Conservation (phyloP, 768 basidiomycete species). For the Mycena crocata region DNA sequence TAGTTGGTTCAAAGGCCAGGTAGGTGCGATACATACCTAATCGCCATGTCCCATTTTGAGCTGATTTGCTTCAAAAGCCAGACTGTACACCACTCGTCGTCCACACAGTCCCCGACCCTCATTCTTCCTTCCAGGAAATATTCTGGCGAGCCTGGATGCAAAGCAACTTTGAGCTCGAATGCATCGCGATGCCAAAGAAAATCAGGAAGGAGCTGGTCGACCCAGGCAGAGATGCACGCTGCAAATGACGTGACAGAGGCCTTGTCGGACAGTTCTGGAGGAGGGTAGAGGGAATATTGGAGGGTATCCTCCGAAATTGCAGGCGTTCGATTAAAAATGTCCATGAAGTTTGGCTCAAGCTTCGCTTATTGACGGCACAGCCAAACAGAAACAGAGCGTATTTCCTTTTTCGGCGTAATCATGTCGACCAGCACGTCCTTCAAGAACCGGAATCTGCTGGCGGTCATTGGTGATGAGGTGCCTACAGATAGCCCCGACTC, state of each 20-base stretch:
- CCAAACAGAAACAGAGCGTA: conserved; percentile 6
- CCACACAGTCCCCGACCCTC: conserved; percentile 95
- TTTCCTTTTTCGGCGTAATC: conserved; percentile 32
- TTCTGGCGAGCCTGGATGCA: conserved; percentile 56
- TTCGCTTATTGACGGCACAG: conserved; percentile 22
- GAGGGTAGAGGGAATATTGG: conserved; percentile 79
- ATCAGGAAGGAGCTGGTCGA: conserved; percentile 63
- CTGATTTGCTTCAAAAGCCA: conserved; percentile 89
- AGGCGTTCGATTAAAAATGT: conserved; percentile 81
- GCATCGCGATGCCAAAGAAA: conserved; percentile 89
- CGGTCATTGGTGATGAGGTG: conserved; percentile 98
- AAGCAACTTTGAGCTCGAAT: conserved; percentile 79
- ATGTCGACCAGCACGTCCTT: conserved; percentile 68
- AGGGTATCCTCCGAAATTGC: conserved; percentile 90
- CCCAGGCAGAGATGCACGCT: conserved; percentile 70
- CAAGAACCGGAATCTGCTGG: conserved; percentile 89
- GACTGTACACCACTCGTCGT: conserved; percentile 97
- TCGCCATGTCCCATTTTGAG: conserved; percentile 80
- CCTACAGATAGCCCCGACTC: conserved; percentile 22
- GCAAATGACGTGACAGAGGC: conserved; percentile 73
- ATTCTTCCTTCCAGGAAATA: conserved; percentile 84
- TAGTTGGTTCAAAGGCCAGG: conserved; percentile 8
- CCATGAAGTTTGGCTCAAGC: conserved; percentile 50
- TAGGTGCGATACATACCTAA: conserved; percentile 66
- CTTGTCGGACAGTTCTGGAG: conserved; percentile 64